Evolutionary conservation across 257 asterid genomes (phyloP), one percentile per base, ranked within the genome.

Genomic region (Solanum gandarillasii): DNA sequence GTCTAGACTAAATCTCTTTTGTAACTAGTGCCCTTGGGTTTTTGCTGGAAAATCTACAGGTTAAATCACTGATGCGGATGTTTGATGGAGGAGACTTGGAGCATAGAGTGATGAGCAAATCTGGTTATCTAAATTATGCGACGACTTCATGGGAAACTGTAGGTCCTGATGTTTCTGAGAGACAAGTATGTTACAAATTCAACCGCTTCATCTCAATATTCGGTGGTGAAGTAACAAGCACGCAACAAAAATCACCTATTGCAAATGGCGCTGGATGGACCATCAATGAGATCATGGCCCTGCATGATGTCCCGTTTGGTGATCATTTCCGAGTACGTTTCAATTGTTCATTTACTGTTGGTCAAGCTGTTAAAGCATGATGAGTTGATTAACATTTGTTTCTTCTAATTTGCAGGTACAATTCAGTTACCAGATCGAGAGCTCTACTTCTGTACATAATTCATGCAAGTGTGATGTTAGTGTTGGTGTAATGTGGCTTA

Each of bases 21-120:
- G 6, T 82, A 82, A 81, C 29, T 48, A 29, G 43, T 1, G 1
- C 43, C 29, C 41, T 48, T 3, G 39, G 67, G 36, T 16, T 43
- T 83, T 84, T 48, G 6, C 60, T 62, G 83, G 41, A 46, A 76
- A 90, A 84, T 88, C 81, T 58, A 68, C 94, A 96, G 99, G 88
- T 91, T 52, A 88, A 86, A 87, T 92, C 94, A 46, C 87, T 96
- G 88, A 92, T 93, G 97, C 87, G 87, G 91, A 94, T 95, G 93
- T 95, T 96, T 48, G 94, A 92, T 6, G 99, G 99, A 48, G 98
- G 94, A 87, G 95, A 94, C 6, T 88, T 96, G 89, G 99, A 96
- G 86, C 93, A 90, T 83, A 91, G 89, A 89, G 94, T 95, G 38
- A 95, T 96, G 98, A 91, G 91, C 90, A 95, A 94, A 52, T 94